Conservation (phyloP, 192 early-diverging fungal genomes). For the Entophlyctis helioformis region DNA sequence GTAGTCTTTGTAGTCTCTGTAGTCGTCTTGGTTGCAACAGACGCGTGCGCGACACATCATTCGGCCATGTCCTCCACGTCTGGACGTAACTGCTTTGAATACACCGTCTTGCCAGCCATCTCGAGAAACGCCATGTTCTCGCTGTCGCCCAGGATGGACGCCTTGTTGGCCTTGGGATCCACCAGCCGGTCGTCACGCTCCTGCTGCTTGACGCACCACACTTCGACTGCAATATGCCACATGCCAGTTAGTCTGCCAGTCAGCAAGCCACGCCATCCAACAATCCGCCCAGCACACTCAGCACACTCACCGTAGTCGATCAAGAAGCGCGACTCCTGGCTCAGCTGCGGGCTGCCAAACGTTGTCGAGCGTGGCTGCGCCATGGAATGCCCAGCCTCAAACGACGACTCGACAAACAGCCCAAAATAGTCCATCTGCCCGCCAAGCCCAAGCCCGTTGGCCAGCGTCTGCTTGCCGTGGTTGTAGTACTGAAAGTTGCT, state of each 20-base stretch:
- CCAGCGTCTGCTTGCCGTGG: conserved; percentile 4
- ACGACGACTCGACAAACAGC: conserved; percentile 3
- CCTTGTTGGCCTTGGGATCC: conserved; percentile 4
- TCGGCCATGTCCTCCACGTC: background rate
- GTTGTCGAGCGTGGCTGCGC: conserved; percentile 6
- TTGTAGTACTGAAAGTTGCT: conserved; percentile 11
- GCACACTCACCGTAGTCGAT: conserved; percentile 9
- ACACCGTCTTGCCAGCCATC: conserved; percentile 9
- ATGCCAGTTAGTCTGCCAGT: background rate
- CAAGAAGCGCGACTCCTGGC: conserved; percentile 1
- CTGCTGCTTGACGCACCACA: conserved; percentile 8
- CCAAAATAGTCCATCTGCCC: conserved; percentile 14
- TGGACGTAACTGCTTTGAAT: conserved; percentile 6
- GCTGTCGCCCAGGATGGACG: conserved; percentile 1
- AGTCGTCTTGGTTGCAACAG: too few species aligned
- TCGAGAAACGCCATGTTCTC: conserved; percentile 4
- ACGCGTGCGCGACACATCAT: too few species aligned
- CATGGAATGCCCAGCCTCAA: conserved; percentile 8
- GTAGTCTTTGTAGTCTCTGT: conserved; percentile 28
- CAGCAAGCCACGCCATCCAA: background rate
- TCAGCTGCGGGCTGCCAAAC: conserved; percentile 8
- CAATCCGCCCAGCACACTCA: background rate
- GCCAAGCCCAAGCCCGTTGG: conserved; percentile 18
- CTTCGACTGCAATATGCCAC: conserved; percentile 4
- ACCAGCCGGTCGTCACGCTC: conserved; percentile 13